These are phyloP conservation scores for Aspergillus sclerotioniger DNA, from an alignment of 495 filamentous ascomycete genomes.

Conservation along the genomic window DNA sequence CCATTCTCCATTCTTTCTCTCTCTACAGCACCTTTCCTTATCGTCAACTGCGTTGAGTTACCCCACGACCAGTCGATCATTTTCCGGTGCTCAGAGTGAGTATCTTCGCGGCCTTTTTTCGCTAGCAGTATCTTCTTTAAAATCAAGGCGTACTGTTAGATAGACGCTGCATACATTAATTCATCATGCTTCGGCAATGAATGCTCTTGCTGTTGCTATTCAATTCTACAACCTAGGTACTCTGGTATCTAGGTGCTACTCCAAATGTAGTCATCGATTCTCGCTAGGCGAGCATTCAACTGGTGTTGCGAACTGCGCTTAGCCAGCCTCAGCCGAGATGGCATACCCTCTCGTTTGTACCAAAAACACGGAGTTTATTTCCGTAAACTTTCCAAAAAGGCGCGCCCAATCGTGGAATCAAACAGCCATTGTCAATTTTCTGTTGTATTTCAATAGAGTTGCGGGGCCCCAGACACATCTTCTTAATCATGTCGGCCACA, in stretches of 20 bases:
- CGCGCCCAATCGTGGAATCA: slow-evolving; percentile 50
- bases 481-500: not conserved
- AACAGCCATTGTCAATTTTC: slow-evolving; percentile 19
- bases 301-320: not conserved
- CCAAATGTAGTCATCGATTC: not conserved
- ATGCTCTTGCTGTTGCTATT: not conserved
- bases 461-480: not conserved
- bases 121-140: slow-evolving; percentile 68
- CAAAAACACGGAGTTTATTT: slow-evolving; percentile 67
- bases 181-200: not conserved
- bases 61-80: slow-evolving; percentile 61
- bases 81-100: slow-evolving; percentile 59
- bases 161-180: slow-evolving; percentile 60
- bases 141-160: slow-evolving; percentile 67
- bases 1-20: slow-evolving; percentile 30
- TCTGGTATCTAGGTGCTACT: not conserved
- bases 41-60: slow-evolving; percentile 53
- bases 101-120: slow-evolving; percentile 58
- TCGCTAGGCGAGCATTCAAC: not conserved
- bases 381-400: slow-evolving; percentile 61
- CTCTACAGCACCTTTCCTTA: slow-evolving; percentile 59
- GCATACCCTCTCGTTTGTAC: slow-evolving; percentile 57
- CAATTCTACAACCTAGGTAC: not conserved
- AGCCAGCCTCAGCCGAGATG: slow-evolving; percentile 23
- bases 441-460: slow-evolving; percentile 2